phyloP scores from a whole-genome alignment of 768 basidiomycete species.

The Steccherinum ochraceum region DNA sequence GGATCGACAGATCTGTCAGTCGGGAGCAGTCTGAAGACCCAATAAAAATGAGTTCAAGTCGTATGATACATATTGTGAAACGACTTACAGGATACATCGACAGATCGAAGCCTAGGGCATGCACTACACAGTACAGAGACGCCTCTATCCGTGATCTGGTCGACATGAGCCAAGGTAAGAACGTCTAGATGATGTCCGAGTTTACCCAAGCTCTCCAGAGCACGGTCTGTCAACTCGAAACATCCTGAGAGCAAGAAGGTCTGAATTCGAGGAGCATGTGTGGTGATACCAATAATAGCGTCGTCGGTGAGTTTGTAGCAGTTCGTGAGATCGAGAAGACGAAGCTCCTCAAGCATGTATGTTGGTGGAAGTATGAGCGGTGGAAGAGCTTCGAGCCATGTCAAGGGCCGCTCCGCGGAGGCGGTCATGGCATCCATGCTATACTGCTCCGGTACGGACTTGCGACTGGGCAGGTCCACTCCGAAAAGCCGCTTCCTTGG shows the following conservation, averaged over 20 bases:
- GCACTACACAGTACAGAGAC: slow-evolving; percentile 61
- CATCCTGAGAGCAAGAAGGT: slow-evolving; percentile 78
- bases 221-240: slow-evolving; percentile 61
- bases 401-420: slow-evolving; percentile 31
- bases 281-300: slow-evolving; percentile 68
- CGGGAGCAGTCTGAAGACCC: slow-evolving; percentile 61
- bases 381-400: slow-evolving; percentile 57
- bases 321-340: slow-evolving; percentile 71
- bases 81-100: slow-evolving; percentile 82
- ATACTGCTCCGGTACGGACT: background rate
- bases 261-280: slow-evolving; percentile 71
- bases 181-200: slow-evolving; percentile 75
- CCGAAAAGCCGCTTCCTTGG: background rate
- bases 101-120: slow-evolving; percentile 69
- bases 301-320: slow-evolving; percentile 68
- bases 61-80: slow-evolving; percentile 1
- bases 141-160: slow-evolving; percentile 72
- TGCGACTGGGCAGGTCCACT: background rate
- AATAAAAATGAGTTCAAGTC: background rate
- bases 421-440: background rate
- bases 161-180: slow-evolving; percentile 74
- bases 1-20: slow-evolving; percentile 80
- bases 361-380: slow-evolving; percentile 47
- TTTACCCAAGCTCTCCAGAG: slow-evolving; percentile 59
- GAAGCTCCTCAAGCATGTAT: slow-evolving; percentile 65